Conservation (phyloP, 2,329 filamentous ascomycete genomes). For the Alternaria novae-zelandiae region DNA sequence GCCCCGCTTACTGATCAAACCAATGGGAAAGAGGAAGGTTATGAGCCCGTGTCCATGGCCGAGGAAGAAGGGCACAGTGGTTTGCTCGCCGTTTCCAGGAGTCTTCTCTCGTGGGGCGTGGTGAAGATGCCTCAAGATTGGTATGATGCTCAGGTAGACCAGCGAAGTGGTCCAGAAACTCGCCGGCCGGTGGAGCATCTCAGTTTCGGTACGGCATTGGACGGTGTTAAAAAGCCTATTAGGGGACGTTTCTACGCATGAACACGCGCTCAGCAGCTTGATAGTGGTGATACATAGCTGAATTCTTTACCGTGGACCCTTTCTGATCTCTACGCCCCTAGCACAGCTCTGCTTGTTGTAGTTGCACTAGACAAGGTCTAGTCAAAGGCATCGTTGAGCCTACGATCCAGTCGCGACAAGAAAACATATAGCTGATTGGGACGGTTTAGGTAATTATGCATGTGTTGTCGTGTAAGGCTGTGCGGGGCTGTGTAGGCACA, state of each 20-base stretch:
- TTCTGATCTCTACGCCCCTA: too few species aligned
- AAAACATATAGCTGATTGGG: too few species aligned
- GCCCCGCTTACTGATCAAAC: not conserved
- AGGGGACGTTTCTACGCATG: not conserved
- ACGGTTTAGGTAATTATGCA: too few species aligned
- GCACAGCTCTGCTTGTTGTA: too few species aligned
- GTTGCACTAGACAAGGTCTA: too few species aligned
- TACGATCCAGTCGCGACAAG: too few species aligned
- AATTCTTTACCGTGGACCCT: too few species aligned
- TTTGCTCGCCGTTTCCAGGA: not conserved
- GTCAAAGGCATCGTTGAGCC: too few species aligned
- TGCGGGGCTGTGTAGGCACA: too few species aligned
- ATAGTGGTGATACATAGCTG: too few species aligned
- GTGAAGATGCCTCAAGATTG: not conserved
- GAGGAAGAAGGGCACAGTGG: not conserved
- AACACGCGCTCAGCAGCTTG: not conserved
- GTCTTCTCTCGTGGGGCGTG: not conserved
- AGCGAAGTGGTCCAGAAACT: fast-evolving
- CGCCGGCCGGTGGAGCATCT: not conserved
- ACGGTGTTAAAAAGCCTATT: not conserved
- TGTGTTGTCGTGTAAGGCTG: too few species aligned
- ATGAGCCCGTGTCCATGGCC: not conserved
- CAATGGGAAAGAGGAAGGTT: not conserved
- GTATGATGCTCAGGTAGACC: not conserved
- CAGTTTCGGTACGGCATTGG: not conserved